Evolutionary conservation across 2,329 filamentous ascomycete genomes (phyloP).

Genomic region (Penicillium sumatraense): DNA sequence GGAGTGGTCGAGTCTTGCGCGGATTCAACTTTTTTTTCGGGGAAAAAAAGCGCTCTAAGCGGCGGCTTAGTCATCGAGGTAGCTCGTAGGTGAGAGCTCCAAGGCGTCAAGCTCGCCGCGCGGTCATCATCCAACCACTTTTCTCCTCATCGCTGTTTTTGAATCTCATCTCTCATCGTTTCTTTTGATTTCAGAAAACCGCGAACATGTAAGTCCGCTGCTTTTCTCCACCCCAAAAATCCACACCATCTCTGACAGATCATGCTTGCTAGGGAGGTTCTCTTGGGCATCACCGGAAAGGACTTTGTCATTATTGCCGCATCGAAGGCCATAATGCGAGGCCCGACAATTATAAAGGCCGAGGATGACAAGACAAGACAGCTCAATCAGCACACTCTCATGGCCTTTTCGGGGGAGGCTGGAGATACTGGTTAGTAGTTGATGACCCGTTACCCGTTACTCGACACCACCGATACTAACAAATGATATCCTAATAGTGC

Average conservation of each 20-base stretch:
- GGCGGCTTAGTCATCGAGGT: slow-evolving; percentile 37
- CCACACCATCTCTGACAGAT: slow-evolving; percentile 24
- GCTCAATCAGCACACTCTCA: slow-evolving; percentile 90
- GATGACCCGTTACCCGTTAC: background rate
- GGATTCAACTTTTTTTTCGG: slow-evolving; percentile 42
- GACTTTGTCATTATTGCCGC: slow-evolving; percentile 98
- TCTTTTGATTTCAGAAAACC: slow-evolving; percentile 22
- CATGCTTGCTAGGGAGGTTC: slow-evolving; percentile 75
- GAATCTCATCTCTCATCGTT: slow-evolving; percentile 25
- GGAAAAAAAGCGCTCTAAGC: slow-evolving; percentile 35
- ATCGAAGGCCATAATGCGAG: slow-evolving; percentile 97
- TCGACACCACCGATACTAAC: slow-evolving; percentile 17
- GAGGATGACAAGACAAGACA: slow-evolving; percentile 94
- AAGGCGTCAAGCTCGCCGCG: slow-evolving; percentile 49
- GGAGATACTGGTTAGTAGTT: slow-evolving; percentile 79
- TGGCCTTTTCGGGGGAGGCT: slow-evolving; percentile 94
- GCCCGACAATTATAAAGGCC: slow-evolving; percentile 92
- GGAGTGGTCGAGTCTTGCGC: slow-evolving; percentile 20
- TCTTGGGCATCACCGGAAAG: slow-evolving; percentile 97
- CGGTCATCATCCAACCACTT: slow-evolving; percentile 34
- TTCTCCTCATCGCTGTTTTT: slow-evolving; percentile 24
- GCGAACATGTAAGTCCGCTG: slow-evolving; percentile 34
- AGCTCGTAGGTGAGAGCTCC: slow-evolving; percentile 38
- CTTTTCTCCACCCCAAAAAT: slow-evolving; percentile 7
- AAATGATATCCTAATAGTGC: slow-evolving; percentile 61